phyloP scores from a whole-genome alignment of 2,329 filamentous ascomycete genomes.

The Aaosphaeria pasadenensis region DNA sequence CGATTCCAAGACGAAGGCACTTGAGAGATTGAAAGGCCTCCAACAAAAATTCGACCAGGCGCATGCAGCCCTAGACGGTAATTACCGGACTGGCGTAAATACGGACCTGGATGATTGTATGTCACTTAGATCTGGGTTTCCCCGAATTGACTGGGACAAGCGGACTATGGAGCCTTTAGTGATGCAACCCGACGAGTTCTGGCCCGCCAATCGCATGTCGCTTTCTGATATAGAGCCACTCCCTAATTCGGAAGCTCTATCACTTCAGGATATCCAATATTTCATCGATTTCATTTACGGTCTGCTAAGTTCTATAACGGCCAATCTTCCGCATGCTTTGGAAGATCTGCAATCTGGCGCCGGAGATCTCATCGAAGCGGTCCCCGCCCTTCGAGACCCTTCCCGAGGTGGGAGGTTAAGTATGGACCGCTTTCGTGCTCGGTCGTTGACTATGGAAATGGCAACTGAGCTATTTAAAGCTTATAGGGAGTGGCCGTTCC shows the following conservation, averaged over 20 bases:
- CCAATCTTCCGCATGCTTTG: slow-evolving; percentile 16
- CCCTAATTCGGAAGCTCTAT: slow-evolving; percentile 8
- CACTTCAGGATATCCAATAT: slow-evolving; percentile 19
- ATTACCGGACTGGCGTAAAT: slow-evolving; percentile 5
- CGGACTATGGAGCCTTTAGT: slow-evolving; percentile 68
- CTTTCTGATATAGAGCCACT: slow-evolving; percentile 69
- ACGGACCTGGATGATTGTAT: slow-evolving; percentile 26
- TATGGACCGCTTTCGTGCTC: slow-evolving; percentile 25
- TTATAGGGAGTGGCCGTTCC: slow-evolving; percentile 35
- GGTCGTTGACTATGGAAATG: slow-evolving; percentile 33
- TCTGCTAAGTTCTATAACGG: slow-evolving; percentile 7
- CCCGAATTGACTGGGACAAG: slow-evolving; percentile 58
- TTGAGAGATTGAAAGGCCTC: slow-evolving; percentile 42
- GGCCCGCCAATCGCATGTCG: slow-evolving; percentile 55
- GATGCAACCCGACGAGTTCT: slow-evolving; percentile 61
- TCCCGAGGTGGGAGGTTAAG: slow-evolving; percentile 29
- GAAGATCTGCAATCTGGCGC: slow-evolving; percentile 28
- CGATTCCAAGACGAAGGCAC: slow-evolving; percentile 13
- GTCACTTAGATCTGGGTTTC: slow-evolving; percentile 14
- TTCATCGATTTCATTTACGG: slow-evolving; percentile 25
- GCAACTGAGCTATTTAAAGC: slow-evolving; percentile 25
- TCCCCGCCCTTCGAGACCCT: slow-evolving; percentile 26
- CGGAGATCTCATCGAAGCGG: slow-evolving; percentile 21
- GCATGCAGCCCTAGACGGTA: background rate
- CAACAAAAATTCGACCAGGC: slow-evolving; percentile 20